Percentiles rank a stretch among this genome's conserved stretches.
Conservation (phyloP, 1,139 yeast species). For the Sugiyamaella novakii region DNA sequence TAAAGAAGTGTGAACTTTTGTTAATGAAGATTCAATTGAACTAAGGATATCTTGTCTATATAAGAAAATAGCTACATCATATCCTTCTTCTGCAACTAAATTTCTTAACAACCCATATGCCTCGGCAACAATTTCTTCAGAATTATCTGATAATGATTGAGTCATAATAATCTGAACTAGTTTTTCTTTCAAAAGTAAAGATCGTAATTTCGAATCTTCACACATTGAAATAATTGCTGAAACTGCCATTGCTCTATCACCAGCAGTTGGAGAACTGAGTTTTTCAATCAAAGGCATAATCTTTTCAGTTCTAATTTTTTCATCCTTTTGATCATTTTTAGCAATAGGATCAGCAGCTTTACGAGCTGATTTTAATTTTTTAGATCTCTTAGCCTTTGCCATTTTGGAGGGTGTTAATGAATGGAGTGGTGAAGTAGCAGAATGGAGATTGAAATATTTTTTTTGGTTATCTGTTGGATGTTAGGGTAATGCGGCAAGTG, state of each 20-base stretch:
- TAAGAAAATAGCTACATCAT: conserved; percentile 69
- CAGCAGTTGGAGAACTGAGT: conserved; percentile 61
- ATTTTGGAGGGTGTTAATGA: too few relatives aligned
- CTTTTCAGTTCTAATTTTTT: conserved; percentile 54
- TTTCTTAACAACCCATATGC: conserved; percentile 80
- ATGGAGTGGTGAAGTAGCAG: neutral
- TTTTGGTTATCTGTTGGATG: too few relatives aligned
- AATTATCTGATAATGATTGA: conserved; percentile 63
- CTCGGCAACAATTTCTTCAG: conserved; percentile 76
- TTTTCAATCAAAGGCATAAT: conserved; percentile 69
- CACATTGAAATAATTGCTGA: conserved; percentile 70
- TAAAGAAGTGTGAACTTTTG: conserved; percentile 45
- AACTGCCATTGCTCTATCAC: conserved; percentile 78
- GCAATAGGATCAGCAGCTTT: conserved; percentile 15
- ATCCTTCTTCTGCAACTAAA: conserved; percentile 84
- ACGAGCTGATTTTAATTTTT: neutral
- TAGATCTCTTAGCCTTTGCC: conserved; percentile 16
- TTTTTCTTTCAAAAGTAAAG: conserved; percentile 66
- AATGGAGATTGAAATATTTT: conserved; percentile 5
- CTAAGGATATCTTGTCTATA: conserved; percentile 82
- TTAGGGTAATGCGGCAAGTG: too few relatives aligned
- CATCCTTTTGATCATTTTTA: conserved; percentile 46
- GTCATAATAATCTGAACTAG: conserved; percentile 65
- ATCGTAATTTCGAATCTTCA: conserved; percentile 68
- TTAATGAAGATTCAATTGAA: conserved; percentile 53